Percentiles rank a stretch among this genome's conserved stretches.
Conservation (phyloP, 208 protist species). For the Hexamita inflata region DNA sequence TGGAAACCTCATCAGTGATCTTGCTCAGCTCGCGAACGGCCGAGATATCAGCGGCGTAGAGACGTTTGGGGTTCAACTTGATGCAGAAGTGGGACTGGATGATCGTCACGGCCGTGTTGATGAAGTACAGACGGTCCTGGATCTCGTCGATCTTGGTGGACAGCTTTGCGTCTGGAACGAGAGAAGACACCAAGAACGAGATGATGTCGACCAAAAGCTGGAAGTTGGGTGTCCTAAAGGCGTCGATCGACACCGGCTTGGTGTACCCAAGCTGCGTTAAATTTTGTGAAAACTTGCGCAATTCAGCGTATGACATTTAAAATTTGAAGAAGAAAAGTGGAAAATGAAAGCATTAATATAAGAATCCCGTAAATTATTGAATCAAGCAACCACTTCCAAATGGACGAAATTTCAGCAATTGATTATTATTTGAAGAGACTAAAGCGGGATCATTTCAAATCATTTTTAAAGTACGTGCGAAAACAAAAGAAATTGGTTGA, state of each 20-base stretch:
- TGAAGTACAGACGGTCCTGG: background rate
- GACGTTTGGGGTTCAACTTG: background rate
- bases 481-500: no score
- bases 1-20: background rate
- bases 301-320: background rate
- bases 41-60: background rate
- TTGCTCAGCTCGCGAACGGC: background rate
- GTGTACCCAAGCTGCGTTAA: background rate
- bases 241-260: background rate
- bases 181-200: background rate
- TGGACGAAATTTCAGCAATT: no score
- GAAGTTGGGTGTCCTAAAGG: background rate
- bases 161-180: background rate
- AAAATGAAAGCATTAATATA: background rate
- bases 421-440: no score
- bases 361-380: no score
- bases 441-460: no score
- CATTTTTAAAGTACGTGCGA: no score
- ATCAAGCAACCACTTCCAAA: no score
- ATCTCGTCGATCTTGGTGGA: background rate
- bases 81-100: background rate
- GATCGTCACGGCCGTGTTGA: background rate
- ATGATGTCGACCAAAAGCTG: background rate
- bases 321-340: background rate
- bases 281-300: background rate